Conservation (phyloP, 1,284 basidiomycete species). For the Quambalaria eucalypti region DNA sequence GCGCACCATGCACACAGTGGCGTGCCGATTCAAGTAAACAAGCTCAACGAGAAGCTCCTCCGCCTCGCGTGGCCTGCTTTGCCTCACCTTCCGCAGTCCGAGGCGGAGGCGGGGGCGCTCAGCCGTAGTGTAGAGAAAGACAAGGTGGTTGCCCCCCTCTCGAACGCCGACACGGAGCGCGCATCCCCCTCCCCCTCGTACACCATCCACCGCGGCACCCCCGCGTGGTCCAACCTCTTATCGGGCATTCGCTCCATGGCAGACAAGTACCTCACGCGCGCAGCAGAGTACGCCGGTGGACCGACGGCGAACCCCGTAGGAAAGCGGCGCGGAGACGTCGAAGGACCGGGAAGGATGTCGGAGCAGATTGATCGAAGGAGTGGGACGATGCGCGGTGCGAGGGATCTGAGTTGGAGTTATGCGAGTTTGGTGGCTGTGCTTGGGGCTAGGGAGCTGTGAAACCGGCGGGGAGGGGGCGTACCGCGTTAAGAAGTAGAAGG, state of each 20-base stretch:
- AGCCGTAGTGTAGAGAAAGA: background rate
- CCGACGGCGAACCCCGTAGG: too few relatives aligned
- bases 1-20: slow-evolving; percentile 3
- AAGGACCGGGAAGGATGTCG: slow-evolving; percentile 12
- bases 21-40: background rate
- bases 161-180: slow-evolving; percentile 4
- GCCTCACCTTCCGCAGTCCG: too few relatives aligned
- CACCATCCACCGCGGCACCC: slow-evolving; percentile 6
- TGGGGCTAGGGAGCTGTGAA: background rate
- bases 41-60: too few relatives aligned
- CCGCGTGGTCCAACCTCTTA: slow-evolving; percentile 6
- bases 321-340: too few relatives aligned
- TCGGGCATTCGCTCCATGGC: slow-evolving; percentile 10
- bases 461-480: too few relatives aligned
- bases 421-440: slow-evolving; percentile 3
- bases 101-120: too few relatives aligned
- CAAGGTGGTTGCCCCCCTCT: slow-evolving; percentile 8
- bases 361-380: slow-evolving; percentile 17
- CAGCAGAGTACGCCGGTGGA: slow-evolving; percentile 7
- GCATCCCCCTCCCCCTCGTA: background rate
- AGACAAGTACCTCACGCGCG: slow-evolving; percentile 9
- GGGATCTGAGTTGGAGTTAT: slow-evolving; percentile 8
- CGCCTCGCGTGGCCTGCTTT: background rate
- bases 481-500: too few relatives aligned
- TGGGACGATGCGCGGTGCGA: slow-evolving; percentile 12